These are phyloP conservation scores for Ophiorrhiza pumila DNA, from an alignment of 257 asterid genomes.

Conservation along the genomic window DNA sequence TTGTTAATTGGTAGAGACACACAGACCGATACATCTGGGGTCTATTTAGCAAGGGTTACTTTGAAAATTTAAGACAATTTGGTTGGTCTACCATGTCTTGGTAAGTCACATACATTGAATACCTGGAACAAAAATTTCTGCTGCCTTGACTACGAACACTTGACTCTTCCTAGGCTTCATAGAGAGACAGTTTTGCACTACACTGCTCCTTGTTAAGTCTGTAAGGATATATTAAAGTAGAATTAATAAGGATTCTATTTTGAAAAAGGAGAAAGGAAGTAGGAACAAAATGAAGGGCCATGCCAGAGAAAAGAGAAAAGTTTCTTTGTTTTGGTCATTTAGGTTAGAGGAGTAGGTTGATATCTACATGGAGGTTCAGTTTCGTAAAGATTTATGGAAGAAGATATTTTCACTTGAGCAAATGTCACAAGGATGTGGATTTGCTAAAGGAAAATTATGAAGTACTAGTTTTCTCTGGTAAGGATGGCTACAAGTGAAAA, in stretches of 20 bases:
- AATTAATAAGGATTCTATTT: neutral
- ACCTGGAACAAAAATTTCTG: neutral
- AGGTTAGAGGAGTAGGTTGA: neutral
- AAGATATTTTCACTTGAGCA: too few relatives aligned
- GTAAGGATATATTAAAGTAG: neutral
- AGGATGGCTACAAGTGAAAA: neutral
- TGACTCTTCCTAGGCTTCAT: neutral
- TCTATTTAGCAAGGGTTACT: neutral
- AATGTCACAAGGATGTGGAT: too few relatives aligned
- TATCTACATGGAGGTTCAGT: neutral
- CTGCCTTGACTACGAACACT: neutral
- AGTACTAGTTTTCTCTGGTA: neutral
- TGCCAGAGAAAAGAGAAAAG: neutral
- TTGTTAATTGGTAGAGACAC: too few relatives aligned
- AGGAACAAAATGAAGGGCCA: neutral
- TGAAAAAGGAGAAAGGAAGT: neutral
- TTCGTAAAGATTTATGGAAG: neutral
- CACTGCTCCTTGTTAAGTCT: neutral
- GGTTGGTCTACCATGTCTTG: neutral
- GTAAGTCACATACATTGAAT: neutral
- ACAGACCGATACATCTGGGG: neutral
- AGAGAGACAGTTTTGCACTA: neutral
- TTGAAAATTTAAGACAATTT: neutral
- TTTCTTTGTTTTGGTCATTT: neutral
- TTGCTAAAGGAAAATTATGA: neutral